Conservation (phyloP, 108 stramenopile genomes). For the Aureococcus anophagefferens region DNA sequence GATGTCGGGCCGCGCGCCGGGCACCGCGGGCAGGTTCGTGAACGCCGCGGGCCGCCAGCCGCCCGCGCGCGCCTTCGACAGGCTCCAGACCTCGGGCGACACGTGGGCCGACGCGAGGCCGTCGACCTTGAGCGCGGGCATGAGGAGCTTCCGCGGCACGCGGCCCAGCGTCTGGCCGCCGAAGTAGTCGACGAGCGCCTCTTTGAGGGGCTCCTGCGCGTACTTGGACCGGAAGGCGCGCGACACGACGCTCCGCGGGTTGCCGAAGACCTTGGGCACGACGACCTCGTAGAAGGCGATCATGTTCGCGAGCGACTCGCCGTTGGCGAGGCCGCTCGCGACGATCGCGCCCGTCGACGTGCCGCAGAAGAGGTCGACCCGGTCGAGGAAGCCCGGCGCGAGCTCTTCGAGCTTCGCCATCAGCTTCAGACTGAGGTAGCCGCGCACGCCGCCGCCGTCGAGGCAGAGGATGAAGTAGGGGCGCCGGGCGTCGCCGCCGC, state of each 20-base stretch:
- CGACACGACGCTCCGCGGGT: not conserved
- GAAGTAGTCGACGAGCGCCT: too few relatives aligned
- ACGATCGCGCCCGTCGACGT: constrained; percentile 15
- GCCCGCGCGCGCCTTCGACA: not conserved
- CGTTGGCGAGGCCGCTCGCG: constrained; percentile 8
- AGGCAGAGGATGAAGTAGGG: constrained; percentile 13
- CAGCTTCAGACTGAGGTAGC: not conserved
- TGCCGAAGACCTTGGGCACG: constrained; percentile 13
- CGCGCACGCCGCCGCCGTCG: constrained; percentile 20
- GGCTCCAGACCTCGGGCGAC: not conserved
- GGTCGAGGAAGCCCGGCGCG: not conserved
- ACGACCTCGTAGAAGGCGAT: not conserved
- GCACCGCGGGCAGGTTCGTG: not conserved
- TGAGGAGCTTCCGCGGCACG: too few relatives aligned
- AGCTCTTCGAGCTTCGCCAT: not conserved
- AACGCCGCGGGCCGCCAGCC: not conserved
- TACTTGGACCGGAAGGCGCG: not conserved
- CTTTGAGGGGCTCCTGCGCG: too few relatives aligned
- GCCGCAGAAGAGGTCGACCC: constrained; percentile 12
- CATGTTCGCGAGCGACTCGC: constrained; percentile 4
- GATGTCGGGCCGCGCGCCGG: not conserved
- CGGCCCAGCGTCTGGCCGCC: too few relatives aligned
- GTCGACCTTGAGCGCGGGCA: too few relatives aligned
- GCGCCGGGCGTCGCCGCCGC: too few relatives aligned
- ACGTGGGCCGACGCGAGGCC: not conserved